Conservation (phyloP, 2,329 filamentous ascomycete genomes). For the Cadophora sp. region DNA sequence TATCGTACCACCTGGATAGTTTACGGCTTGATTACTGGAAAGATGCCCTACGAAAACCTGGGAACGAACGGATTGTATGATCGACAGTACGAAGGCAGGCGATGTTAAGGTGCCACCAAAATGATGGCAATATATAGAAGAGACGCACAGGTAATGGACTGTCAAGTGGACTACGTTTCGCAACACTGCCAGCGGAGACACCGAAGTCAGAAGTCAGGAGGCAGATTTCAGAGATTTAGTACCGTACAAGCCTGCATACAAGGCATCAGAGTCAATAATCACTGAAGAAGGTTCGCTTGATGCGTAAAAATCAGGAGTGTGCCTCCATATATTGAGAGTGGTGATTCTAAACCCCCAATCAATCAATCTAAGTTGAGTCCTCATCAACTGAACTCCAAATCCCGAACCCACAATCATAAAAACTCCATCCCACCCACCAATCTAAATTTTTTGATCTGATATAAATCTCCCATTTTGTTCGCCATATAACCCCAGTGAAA, state of each 20-base stretch:
- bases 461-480: slow-evolving; percentile 10
- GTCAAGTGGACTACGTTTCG: no score
- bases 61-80: no score
- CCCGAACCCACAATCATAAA: background rate
- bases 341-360: no score
- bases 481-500: slow-evolving; percentile 14
- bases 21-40: no score
- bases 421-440: background rate
- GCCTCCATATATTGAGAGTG: slow-evolving; percentile 12
- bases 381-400: slow-evolving; percentile 15
- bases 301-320: slow-evolving; percentile 8
- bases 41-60: no score
- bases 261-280: background rate
- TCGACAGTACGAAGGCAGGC: no score
- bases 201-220: no score
- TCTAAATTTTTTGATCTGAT: slow-evolving; percentile 10
- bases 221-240: background rate
- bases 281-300: background rate
- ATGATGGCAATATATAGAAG: no score
- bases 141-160: no score
- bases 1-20: no score
- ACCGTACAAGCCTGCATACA: background rate
- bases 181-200: no score
- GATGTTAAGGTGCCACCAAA: no score
- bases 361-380: slow-evolving; percentile 9